Base-by-base conservation (phyloP, 331 rosid species). In the Spiraea crenata region DNA sequence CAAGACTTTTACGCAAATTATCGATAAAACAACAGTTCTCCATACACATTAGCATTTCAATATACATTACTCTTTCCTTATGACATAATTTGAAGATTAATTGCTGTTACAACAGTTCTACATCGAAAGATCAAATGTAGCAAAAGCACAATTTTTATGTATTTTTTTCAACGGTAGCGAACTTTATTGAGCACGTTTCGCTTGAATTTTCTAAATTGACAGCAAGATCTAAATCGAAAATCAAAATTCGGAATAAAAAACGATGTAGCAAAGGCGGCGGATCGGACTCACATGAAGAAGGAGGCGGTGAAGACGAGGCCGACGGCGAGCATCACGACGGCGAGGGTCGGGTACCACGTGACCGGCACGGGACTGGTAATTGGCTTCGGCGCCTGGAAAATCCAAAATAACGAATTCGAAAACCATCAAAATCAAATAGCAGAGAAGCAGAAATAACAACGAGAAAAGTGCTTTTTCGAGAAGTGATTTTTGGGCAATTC, bases 261-360 rank as follows among this genome's bases (percentile, higher is more conserved):
- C 3, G 55, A 69, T 69, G 34, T 20, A 57, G 47, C 12, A 7
- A 47, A 49, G 67, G 9, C 59, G 67, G 78, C 59, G 67, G 78
- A 81, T 76, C 74, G 69, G 78, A 80, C 92, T 83, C 67, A 91
- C 99, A 95, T 89, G 89, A 91, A 89, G 92, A 95, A 95, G 37
- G 93, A 89, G 25, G 99, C 96, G 42, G 99, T 87, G 71, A 95
- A 41, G 67, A 89, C 14, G 81, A 95, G 99, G 31, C 99, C 98
- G 75, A 95, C 69, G 52, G 92, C 78, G 73, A 95, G 88, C 74
- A 85, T 87, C 56, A 86, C 37, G 35, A 85, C 83, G 81, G 98
- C 87, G 20, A 95, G 87, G 16, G 92, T 85, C 4, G 98, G 99
- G 81, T 89, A 95, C 90, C 87, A 81, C 31, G 93, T 80, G 71